Conservation (phyloP, 306 rosid species). For the Phaseolus lunatus region DNA sequence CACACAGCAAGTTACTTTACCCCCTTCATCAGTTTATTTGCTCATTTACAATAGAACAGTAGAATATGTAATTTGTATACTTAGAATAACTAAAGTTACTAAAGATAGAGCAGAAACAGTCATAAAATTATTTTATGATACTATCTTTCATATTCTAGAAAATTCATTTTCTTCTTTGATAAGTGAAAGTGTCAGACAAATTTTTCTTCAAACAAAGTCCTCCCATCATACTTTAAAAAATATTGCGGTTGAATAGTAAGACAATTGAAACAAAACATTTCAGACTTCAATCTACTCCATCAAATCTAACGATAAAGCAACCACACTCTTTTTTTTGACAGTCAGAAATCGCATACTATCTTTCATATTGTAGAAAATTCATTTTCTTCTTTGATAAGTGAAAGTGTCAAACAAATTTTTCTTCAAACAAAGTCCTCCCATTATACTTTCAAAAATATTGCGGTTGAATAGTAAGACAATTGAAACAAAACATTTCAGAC, state of each 20-base stretch:
- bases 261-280: conserved; percentile 16
- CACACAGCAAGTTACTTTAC: conserved; percentile 10
- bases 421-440: neutral
- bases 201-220: neutral
- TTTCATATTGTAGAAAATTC: neutral
- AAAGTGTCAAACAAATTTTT: neutral
- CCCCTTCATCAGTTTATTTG: conserved; percentile 15
- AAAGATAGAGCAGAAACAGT: conserved; percentile 12
- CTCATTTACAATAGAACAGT: conserved; percentile 25
- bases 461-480: neutral
- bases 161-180: conserved; percentile 4
- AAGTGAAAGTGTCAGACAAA: neutral
- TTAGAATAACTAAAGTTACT: neutral
- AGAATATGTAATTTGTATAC: neutral
- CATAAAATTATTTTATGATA: neutral
- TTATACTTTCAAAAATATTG: conserved; percentile 3
- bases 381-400: conserved; percentile 6
- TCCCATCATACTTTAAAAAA: neutral
- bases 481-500: conserved; percentile 19
- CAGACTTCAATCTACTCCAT: neutral
- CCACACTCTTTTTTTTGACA: neutral
- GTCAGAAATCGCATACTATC: conserved; percentile 5
- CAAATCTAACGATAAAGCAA: conserved; percentile 12
- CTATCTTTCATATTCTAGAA: neutral
- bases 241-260: neutral